A percentile compares a stretch with the other conserved stretches of the same genome.
Evolutionary conservation across 1,284 basidiomycete species (phyloP).

Genomic region (Sphaerobolus stellatus): DNA sequence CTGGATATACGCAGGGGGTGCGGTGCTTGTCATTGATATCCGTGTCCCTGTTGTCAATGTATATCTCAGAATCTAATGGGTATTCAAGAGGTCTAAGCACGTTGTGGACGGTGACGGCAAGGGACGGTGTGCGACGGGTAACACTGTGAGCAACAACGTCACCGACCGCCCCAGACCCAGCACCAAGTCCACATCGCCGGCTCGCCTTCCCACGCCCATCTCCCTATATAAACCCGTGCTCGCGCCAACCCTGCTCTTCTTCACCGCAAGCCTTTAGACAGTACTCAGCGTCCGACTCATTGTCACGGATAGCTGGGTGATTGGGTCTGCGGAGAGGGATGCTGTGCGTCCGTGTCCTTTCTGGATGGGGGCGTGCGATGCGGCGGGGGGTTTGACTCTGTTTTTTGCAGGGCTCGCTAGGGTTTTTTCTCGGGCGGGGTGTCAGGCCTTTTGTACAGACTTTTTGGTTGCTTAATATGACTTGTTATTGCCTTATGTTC

Average conservation of each 20-base stretch:
- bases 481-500: constrained; percentile 14
- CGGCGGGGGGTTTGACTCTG: no score
- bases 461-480: constrained; percentile 10
- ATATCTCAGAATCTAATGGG: no score
- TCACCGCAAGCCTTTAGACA: constrained; percentile 71
- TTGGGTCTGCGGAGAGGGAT: constrained; percentile 69
- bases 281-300: constrained; percentile 56
- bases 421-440: constrained; percentile 43
- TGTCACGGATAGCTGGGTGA: constrained; percentile 58
- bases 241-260: constrained; percentile 12
- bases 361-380: constrained; percentile 17
- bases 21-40: not conserved
- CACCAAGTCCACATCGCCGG: not conserved
- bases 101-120: no score
- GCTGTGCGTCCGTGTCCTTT: constrained; percentile 48
- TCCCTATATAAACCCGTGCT: not conserved
- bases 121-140: no score
- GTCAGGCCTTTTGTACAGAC: constrained; percentile 74
- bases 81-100: no score
- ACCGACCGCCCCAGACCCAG: no score
- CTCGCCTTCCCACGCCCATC: not conserved
- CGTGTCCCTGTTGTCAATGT: no score
- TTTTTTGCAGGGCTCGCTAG: constrained; percentile 7
- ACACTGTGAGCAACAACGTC: no score
- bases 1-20: not conserved